phyloP scores from a whole-genome alignment of 345 rosid species.

The Microthlaspi erraticum region DNA sequence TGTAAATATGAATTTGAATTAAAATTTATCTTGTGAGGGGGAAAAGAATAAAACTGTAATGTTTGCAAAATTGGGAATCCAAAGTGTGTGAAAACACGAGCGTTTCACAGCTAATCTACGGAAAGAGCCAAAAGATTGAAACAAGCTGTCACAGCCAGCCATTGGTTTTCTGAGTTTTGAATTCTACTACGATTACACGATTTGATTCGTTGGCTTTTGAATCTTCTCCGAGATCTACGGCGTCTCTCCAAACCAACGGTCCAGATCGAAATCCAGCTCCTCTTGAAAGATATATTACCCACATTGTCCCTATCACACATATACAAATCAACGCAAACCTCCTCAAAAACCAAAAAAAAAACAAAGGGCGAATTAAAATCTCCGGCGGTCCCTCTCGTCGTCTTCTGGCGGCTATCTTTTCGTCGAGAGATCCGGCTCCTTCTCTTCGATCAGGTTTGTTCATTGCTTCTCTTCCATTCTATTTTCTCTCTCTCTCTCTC shows the following conservation, averaged over 20 bases:
- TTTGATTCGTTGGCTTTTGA: slow-evolving; percentile 30
- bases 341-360: neutral
- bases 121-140: slow-evolving; percentile 32
- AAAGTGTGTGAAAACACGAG: neutral
- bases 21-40: too few species aligned
- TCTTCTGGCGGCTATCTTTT: slow-evolving; percentile 24
- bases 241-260: slow-evolving; percentile 32
- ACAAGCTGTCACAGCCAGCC: slow-evolving; percentile 32
- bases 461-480: neutral
- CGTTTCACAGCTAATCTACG: slow-evolving; percentile 34
- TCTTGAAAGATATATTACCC: slow-evolving; percentile 14
- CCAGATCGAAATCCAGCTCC: slow-evolving; percentile 14
- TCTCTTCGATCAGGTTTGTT: slow-evolving; percentile 23
- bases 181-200: too few species aligned
- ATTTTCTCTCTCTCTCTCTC: neutral
- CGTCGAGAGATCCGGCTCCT: slow-evolving; percentile 32
- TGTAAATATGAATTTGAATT: too few species aligned
- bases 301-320: slow-evolving; percentile 11
- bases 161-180: slow-evolving; percentile 10
- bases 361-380: neutral
- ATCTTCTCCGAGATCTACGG: slow-evolving; percentile 38
- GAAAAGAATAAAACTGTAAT: neutral
- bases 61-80: slow-evolving; percentile 4
- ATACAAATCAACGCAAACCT: neutral
- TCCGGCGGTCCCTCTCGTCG: slow-evolving; percentile 27